Base-by-base conservation (phyloP, 257 asterid genomes). In the Solanum acaule region DNA sequence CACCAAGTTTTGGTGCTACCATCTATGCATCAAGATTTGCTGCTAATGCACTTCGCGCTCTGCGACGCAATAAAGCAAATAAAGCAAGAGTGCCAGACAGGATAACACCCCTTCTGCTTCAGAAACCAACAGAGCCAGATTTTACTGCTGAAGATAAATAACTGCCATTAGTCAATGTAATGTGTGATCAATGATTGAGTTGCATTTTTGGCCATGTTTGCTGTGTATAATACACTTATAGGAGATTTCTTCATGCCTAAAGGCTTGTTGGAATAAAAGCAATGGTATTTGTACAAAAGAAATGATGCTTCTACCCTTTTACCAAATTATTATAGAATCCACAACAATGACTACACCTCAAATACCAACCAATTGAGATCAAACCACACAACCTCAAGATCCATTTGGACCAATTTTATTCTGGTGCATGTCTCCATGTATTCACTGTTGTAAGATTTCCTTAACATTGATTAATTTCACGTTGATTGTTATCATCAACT, bases 41-140 rank as follows among this genome's bases (percentile, higher is more conserved):
- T 2, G 98, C 99, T 10, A 96, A 97, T 59, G 98, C 94, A 0
- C 98, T 96, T 44, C 95, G 94, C 33, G 90, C 91, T 63, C 70
- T 97, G 90, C 89, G 98, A 56, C 93, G 95, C 23, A 96, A 94
- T 27, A 85, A 93, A 23, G 88, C 96, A 1, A 91, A 92, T 70
- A 96, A 94, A 92, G 73, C 91, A 77, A 92, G 98, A 90, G 86
- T 93, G 92, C 91, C 94, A 2, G 98, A 95, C 90, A 93, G 98
- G 89, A 91, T 94, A 46, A 90, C 96, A 1, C 98, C 99, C 0
- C 92, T 96, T 83, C 88, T 96, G 87, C 98, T 94, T 49, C 98
- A 94, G 92, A 97, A 96, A 88, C 99, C 99, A 8, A 95, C 98
- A 3, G 99, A 97, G 87, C 99, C 99, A 7, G 99, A 96, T 91